Evolutionary conservation across 1,284 basidiomycete species (phyloP), one percentile per base, ranked within the genome.

Genomic region (Pascua sp.): DNA sequence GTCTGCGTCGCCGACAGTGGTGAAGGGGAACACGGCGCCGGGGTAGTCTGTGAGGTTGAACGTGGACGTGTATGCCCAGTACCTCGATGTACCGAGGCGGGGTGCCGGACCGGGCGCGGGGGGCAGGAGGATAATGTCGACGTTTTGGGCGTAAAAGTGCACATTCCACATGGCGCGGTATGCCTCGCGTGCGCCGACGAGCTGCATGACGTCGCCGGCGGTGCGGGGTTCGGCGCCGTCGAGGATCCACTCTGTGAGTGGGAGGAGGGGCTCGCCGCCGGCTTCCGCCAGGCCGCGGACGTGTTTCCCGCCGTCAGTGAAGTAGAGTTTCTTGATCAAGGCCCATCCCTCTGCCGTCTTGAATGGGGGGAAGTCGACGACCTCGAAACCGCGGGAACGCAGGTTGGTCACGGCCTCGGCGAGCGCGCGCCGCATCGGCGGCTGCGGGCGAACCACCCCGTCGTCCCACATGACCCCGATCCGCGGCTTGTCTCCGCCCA

Each of bases 31-130:
- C 7, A 83, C 77, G 13, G 84, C 78, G 3, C 82, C 80, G 0
- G 87, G 80, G 65, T 84, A 88, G 70, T 90, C 89, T 38, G 89
- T 78, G 9, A 80, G 69, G 67, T 89, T 90, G 80, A 82, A 89
- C 24, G 84, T 55, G 67, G 79, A 77, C 0, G 87, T 88, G 66
- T 88, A 88, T 32, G 55, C 51, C 67, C 73, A 73, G 53, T 74
- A 72, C 55, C 66, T 69, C 16, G 67, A 62, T 8, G 71, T 74
- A 17, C 64, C 66, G 36, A 65, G 58, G 36, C 61, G 59, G 13
- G 66, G 67, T 0, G 74, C 72, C 0, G 72, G 68, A 18, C 71
- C 68, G 11, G 71, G 67, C n/a, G 62, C 63, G 2, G 62, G 59
- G 1, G 75, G 70, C 42, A 63, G 68, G 42, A 77, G 65, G 42